Conservation (phyloP, 2,329 filamentous ascomycete species). For the Nemania sp. region DNA sequence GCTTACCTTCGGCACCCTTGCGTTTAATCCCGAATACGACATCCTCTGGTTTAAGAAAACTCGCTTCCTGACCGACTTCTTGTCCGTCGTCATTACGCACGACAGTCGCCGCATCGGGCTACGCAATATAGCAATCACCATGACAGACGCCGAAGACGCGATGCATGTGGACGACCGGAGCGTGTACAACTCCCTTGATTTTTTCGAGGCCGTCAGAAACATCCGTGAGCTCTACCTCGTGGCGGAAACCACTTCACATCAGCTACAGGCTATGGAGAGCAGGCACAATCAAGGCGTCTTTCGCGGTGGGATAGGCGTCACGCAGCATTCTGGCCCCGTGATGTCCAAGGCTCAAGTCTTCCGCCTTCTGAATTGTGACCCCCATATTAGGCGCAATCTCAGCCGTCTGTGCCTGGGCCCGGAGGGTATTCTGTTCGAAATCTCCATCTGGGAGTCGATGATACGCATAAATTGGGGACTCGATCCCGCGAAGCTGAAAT, state of each 20-base stretch:
- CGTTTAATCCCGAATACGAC: conserved; percentile 15
- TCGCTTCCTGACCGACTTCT: not conserved
- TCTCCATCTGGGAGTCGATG: not conserved
- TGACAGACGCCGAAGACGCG: not conserved
- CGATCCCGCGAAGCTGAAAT: conserved; percentile 6
- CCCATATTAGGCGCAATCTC: not conserved
- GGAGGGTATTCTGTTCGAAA: not conserved
- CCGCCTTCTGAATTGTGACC: conserved; percentile 7
- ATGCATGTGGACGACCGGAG: not conserved
- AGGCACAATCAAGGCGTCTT: not conserved
- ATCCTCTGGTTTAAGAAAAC: conserved; percentile 3
- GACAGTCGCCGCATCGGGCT: conserved; percentile 14
- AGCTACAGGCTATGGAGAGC: not conserved
- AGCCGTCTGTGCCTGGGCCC: conserved; percentile 2
- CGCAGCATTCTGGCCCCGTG: not conserved
- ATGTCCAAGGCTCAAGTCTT: conserved; percentile 8
- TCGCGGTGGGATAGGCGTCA: not conserved
- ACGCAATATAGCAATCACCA: not conserved
- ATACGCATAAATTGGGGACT: conserved; percentile 9
- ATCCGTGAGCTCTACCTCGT: conserved; percentile 16
- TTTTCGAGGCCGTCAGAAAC: not conserved
- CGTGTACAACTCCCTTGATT: not conserved
- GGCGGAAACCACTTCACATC: not conserved
- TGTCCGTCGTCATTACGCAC: not conserved
- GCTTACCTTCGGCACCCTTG: not conserved